Base-by-base conservation (phyloP, 1,284 basidiomycete genomes). In the Rhodotorula mucilaginosa region DNA sequence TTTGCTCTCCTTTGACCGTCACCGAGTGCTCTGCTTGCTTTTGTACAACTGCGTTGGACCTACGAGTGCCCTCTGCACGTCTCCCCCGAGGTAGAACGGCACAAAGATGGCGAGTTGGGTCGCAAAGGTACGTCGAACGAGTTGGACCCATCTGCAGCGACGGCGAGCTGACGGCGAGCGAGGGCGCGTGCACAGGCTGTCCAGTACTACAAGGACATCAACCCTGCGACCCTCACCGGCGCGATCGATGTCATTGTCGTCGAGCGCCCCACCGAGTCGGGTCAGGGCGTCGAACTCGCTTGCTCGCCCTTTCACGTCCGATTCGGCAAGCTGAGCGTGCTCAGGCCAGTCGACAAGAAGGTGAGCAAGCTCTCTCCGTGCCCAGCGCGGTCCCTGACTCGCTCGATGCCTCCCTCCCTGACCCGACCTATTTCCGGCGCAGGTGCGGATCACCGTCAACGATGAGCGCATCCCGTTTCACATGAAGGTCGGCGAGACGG, bases 401-500 rank as follows among this genome's bases (percentile, higher is more conserved):
- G 61, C 47, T 48, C 52, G 48, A 48, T 44, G 44, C 58, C 60
- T 5, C n/a, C 21, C 34, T 39, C n/a, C n/a, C 51, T 26, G 29
- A n/a, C 34, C 48, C 44, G 34, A 3, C 31, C 54, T 21, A 13
- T 16, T 12, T 34, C 29, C 47, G 29, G 44, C 15, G 61, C 67
- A 80, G 80, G 74, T 81, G 77, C 54, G 76, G 72, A 58, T 76
- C 75, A 61, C 78, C 75, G 73, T 82, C 79, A 93, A 93, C 81
- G 90, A 90, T 51, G 84, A 86, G 70, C 71, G 77, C 47, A 89
- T 93, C 64, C 96, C 96, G 3, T 99, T 93, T 81, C 87, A 87
- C 79, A 99, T 99, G 97, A 99, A 99, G 85, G 95, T 99, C 76
- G 93, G 94, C 58, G 96, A 99, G 73, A 92, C 95, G 2, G 97